Evolutionary conservation across 306 rosid species (phyloP), one percentile per base, ranked within the genome.

Genomic region (Begonia peltatifolia): DNA sequence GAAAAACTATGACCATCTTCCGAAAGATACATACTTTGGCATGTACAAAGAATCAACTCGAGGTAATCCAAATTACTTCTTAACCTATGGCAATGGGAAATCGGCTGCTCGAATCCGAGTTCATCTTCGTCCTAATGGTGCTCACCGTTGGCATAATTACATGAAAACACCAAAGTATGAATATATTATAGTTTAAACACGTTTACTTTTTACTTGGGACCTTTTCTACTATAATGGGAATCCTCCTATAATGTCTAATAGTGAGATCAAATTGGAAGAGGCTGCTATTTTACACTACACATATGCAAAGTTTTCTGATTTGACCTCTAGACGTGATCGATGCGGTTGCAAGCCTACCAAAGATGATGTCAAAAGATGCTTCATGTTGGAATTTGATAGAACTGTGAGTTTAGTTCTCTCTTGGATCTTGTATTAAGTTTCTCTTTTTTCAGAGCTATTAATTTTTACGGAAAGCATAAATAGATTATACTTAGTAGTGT

Each of bases 81-180:
- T 90, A 74, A 90, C 99, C 51, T 90, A 90, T 54, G 99, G 99
- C 63, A 90, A 90, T 68, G 99, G 99, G 72, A 90, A 90, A 80
- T 67, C 99, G 41, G 99, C 66, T 71, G 99, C 95, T 63, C 77
- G 99, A 46, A 53, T 90, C 55, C 87, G 80, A 68, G 82, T 83
- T 71, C 95, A 85, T 72, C 99, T 90, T 56, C 92, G 95, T 49
- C 99, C 99, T 16, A 90, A 90, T 58, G 97, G 97, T 65, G 95
- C 97, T 51, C 97, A 90, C 70, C 85, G 97, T 82, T 90, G 97
- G 97, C 92, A 90, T 75, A 90, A 85, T 67, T 90, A 90, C 61
- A 90, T 90, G 99, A 90, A 83, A 79, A 78, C 88, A 46, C 99
- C 94, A 15, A 83, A 76, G 97, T 90, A 85, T 6, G 42, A 30